Conservation (phyloP, 441 rosid species). For the Populus trichocarpa region DNA sequence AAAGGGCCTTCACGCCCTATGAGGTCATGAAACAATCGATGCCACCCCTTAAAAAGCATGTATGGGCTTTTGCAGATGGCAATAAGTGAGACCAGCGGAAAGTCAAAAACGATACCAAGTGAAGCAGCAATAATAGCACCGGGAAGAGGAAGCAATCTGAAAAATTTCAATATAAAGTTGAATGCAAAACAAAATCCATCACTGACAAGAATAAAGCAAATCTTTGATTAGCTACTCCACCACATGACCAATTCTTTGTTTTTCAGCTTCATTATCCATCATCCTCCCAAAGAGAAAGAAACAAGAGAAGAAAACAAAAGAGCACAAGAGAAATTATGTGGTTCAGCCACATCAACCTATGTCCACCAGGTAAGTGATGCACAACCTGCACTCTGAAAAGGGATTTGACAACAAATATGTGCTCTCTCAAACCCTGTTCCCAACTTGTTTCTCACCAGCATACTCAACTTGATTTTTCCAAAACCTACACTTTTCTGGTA, state of each 20-base stretch:
- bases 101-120: constrained; percentile 67
- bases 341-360: background rate
- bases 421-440: background rate
- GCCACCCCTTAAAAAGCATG: constrained; percentile 97
- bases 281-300: background rate
- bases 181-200: background rate
- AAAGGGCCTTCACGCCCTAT: constrained; percentile 98
- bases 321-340: background rate
- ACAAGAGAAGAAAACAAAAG: background rate
- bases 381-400: background rate
- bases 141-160: constrained; percentile 67
- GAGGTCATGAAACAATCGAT: constrained; percentile 85
- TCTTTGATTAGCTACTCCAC: background rate
- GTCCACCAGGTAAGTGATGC: background rate
- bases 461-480: background rate
- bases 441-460: background rate
- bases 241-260: background rate
- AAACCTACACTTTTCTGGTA: background rate
- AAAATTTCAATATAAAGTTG: constrained; percentile 5
- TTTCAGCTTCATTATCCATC: background rate
- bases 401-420: background rate
- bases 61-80: constrained; percentile 80
- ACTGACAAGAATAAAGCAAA: background rate
- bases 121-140: constrained; percentile 54
- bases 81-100: constrained; percentile 58